Percentiles rank a stretch among this genome's conserved stretches.
Conservation (phyloP, 1,284 basidiomycete species). For the Cryptococcus amylolentus region DNA sequence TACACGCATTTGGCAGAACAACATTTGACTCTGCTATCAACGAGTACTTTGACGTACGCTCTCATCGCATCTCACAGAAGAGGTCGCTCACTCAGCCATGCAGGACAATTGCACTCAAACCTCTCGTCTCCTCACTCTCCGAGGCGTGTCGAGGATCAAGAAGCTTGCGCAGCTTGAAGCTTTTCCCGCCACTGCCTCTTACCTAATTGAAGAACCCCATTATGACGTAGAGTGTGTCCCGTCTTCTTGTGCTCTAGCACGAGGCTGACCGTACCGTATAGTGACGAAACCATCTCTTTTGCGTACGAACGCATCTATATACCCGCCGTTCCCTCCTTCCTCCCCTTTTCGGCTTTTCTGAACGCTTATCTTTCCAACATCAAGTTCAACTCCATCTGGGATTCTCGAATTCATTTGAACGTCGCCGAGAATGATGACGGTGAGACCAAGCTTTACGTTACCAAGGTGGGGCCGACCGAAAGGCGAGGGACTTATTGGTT, state of each 20-base stretch:
- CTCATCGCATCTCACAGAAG: neutral
- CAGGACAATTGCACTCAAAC: constrained; percentile 28
- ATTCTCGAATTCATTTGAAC: constrained; percentile 22
- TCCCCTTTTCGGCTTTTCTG: constrained; percentile 14
- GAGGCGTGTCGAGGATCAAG: constrained; percentile 30
- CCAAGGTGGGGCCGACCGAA: constrained; percentile 25
- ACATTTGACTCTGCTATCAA: constrained; percentile 31
- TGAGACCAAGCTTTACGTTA: constrained; percentile 31
- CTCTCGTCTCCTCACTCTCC: constrained; percentile 14
- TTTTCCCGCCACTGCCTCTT: constrained; percentile 13
- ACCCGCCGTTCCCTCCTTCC: constrained; percentile 11
- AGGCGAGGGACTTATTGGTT: constrained; percentile 12
- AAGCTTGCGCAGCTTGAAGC: constrained; percentile 28
- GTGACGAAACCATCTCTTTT: constrained; percentile 25
- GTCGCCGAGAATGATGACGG: constrained; percentile 21
- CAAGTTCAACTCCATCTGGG: constrained; percentile 12
- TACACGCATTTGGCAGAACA: constrained; percentile 16
- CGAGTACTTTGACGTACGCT: constrained; percentile 33
- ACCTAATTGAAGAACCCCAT: constrained; percentile 23
- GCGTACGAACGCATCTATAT: constrained; percentile 21
- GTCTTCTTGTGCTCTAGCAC: neutral
- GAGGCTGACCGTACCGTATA: constrained; percentile 1
- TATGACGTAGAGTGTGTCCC: constrained; percentile 31
- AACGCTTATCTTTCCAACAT: constrained; percentile 8
- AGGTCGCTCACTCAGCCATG: neutral